Evolutionary conservation across 2,329 filamentous ascomycete genomes (phyloP).

Genomic region (Phyllosticta paracitricarpa): DNA sequence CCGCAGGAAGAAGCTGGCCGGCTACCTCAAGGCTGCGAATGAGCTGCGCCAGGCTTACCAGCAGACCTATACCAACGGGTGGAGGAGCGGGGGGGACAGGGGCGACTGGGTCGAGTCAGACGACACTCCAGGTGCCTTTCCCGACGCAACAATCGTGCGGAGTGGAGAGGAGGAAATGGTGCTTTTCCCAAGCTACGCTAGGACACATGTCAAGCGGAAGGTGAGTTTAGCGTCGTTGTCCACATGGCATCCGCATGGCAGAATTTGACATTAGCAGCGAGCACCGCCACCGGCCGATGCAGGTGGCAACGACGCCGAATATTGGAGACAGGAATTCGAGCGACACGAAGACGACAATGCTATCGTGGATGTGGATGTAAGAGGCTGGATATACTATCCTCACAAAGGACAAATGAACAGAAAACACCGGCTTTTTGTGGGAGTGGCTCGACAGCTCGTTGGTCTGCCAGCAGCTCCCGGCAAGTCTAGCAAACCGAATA

Average conservation of each 20-base stretch:
- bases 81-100: slow-evolving; percentile 30
- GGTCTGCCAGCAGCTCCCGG: slow-evolving; percentile 62
- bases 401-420: slow-evolving; percentile 75
- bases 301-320: slow-evolving; percentile 49
- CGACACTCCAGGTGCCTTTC: slow-evolving; percentile 66
- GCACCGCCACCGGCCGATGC: neutral
- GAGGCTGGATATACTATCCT: slow-evolving; percentile 90
- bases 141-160: slow-evolving; percentile 69
- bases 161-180: slow-evolving; percentile 87
- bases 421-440: slow-evolving; percentile 77
- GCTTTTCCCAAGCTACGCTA: slow-evolving; percentile 87
- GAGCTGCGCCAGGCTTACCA: slow-evolving; percentile 60
- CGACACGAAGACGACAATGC: slow-evolving; percentile 71
- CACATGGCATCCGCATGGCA: neutral
- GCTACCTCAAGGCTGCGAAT: slow-evolving; percentile 61
- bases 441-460: slow-evolving; percentile 76
- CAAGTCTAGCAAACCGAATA: slow-evolving; percentile 27
- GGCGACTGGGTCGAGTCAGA: slow-evolving; percentile 32
- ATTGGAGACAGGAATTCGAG: slow-evolving; percentile 71
- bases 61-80: slow-evolving; percentile 40
- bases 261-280: neutral
- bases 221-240: slow-evolving; percentile 19
- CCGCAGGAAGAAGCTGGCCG: slow-evolving; percentile 68
- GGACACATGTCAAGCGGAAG: slow-evolving; percentile 51
- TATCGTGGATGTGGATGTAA: slow-evolving; percentile 85